Evolutionary conservation across 306 rosid species (phyloP), one percentile per base, ranked within the genome.

Genomic region (Inga oerstediana): DNA sequence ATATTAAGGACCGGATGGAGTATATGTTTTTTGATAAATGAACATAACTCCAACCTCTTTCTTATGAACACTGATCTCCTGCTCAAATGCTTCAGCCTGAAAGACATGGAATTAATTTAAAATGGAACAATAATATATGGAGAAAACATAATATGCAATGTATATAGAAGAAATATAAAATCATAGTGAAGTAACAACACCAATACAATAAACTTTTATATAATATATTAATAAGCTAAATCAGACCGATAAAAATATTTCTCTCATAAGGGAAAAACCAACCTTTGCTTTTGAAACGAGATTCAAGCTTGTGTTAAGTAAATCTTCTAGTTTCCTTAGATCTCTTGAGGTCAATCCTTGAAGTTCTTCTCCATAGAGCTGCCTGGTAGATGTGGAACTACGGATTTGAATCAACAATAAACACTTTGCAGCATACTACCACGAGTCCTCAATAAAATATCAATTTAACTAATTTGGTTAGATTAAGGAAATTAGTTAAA

Each of bases 291-390:
- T 24, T 27, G 77, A 73, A 46, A 73, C 8, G 3, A 43, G 77
- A 32, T 48, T 4, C 59, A 73, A 27, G 61, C 77, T 27, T 27
- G 22, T 3, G 2, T 16, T 0, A 27, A 73, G 37, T 13, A 14
- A 13, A 73, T 27, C 8, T 46, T 73, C 77, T 46, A 46, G 61
- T 15, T 48, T 73, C 61, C 15, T 37, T 14, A 73, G 61, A 13
- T 73, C 77, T 73, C 15, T 73, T 46, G 27, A 24, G 76, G 39
- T 73, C 77, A 73, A 73, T 22, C 43, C 77, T 48, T 46, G 77
- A 10, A 73, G 24, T 46, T 73, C 77, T 73, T 73, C 77, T 24
- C 77, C 77, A 73, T 27, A 14, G 41, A 73, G 77, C 39, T 73
- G 77, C 39, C 61, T 24, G 61, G 7, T 2, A 68, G 19, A 71